phyloP scores from a whole-genome alignment of 495 filamentous ascomycete species.

The Podospora anserina region DNA sequence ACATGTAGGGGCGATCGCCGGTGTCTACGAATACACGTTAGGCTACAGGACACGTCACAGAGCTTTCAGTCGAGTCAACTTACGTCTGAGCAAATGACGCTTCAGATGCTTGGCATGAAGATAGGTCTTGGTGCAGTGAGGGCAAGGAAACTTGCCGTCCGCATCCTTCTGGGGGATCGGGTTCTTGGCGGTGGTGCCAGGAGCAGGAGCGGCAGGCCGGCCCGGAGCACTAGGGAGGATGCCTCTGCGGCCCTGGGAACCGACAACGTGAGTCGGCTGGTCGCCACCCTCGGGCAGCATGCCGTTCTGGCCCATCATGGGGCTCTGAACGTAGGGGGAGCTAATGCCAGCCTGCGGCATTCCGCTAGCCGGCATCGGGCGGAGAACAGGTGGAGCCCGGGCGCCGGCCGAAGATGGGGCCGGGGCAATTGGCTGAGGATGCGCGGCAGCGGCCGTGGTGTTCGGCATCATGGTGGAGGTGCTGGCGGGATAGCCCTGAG shows the following conservation, averaged over 20 bases:
- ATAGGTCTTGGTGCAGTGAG: constrained; percentile 96
- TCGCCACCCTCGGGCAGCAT: constrained; percentile 46
- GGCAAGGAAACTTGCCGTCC: constrained; percentile 95
- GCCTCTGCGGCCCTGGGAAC: constrained; percentile 83
- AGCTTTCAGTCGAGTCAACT: constrained; percentile 44
- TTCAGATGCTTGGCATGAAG: constrained; percentile 97
- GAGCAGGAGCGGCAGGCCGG: constrained; percentile 60
- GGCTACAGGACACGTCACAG: constrained; percentile 10
- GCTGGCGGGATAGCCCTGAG: constrained; percentile 52
- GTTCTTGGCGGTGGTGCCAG: constrained; percentile 64
- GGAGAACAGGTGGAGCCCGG: constrained; percentile 50
- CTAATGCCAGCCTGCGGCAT: constrained; percentile 49
- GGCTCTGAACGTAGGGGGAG: constrained; percentile 49
- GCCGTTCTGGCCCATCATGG: constrained; percentile 42
- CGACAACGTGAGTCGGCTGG: constrained; percentile 79
- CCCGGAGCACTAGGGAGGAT: constrained; percentile 88
- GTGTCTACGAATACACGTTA: constrained; percentile 61
- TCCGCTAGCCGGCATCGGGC: constrained; percentile 63
- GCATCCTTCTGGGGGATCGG: constrained; percentile 88
- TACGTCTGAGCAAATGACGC: constrained; percentile 89
- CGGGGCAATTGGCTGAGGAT: constrained; percentile 69
- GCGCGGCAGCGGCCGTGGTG: constrained; percentile 60
- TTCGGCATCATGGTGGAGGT: constrained; percentile 64
- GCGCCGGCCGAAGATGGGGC: constrained; percentile 61
- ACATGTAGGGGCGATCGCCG: constrained; percentile 95